Conservation (phyloP, 106 monocot species). For the Phalaenopsis equestris region DNA sequence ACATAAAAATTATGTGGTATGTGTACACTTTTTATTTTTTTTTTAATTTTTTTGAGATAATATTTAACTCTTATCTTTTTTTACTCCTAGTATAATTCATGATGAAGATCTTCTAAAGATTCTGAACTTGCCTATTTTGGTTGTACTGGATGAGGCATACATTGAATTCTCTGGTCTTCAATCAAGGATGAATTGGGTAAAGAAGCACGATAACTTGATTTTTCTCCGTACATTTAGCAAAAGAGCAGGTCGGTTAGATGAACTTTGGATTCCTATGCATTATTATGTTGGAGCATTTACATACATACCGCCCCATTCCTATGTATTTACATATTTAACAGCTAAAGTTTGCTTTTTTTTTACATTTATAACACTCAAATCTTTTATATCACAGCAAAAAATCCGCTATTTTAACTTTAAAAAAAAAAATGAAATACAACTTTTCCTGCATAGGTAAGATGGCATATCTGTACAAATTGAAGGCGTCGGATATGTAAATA, state of each 20-base stretch:
- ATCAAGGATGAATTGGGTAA: slow-evolving; percentile 97
- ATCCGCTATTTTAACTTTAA: no score
- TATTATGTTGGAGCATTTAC: no score
- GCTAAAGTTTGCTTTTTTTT: neutral
- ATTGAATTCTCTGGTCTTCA: slow-evolving; percentile 84
- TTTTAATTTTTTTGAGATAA: neutral
- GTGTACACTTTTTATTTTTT: no score
- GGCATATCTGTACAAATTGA: no score
- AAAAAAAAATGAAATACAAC: no score
- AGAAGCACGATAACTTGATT: slow-evolving; percentile 92
- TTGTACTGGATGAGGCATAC: slow-evolving; percentile 95
- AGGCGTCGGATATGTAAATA: no score
- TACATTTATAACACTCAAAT: neutral
- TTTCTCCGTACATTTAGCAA: slow-evolving; percentile 98
- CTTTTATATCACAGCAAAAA: no score
- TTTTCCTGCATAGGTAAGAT: no score
- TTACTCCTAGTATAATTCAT: slow-evolving; percentile 54
- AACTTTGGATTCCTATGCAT: neutral
- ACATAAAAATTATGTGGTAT: no score
- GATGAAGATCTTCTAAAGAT: slow-evolving; percentile 76
- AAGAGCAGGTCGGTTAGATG: slow-evolving; percentile 63
- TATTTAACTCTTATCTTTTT: neutral
- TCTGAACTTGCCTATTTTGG: slow-evolving; percentile 76
- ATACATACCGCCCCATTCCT: no score
- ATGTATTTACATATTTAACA: neutral